Base-by-base conservation (phyloP, 2,329 filamentous ascomycete genomes). In the Penicillium sp. region DNA sequence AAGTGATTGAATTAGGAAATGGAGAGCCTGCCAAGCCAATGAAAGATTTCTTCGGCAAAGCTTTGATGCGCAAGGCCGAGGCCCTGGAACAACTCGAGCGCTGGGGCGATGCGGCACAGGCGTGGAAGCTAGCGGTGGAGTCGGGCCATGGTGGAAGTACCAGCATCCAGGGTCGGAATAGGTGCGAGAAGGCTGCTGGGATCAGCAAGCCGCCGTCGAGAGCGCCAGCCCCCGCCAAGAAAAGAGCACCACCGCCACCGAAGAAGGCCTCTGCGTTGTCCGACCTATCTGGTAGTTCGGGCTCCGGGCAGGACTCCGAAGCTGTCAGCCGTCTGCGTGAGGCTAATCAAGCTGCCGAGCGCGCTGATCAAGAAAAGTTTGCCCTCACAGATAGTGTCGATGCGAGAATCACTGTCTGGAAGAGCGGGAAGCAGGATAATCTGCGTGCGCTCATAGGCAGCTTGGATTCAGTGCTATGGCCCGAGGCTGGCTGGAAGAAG, bases 71-170 rank as follows among this genome's bases (percentile, higher is more conserved):
- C 53, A 98, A 98, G 78, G 95, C 95, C 1, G 95, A 99, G 76
- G 95, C 92, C 1, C 81, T 98, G 8, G 95, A 99, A 74, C 90
- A 96, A 70, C 89, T 99, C 81, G 95, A 99, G 77, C 91, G 89
- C 71, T 99, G 93, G 93, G 77, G 79, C 3, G 93, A 98, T 50
- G 95, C 95, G 1, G 87, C 86, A 0, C 78, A 81, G 2, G 87
- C 90, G 0, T 99, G 95, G 95, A 87, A 88, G 67, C 79, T 85
- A 54, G 93, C 91, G 33, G 90, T 98, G 1, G 90, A 96, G 75
- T 86, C 85, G 26, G 92, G 93, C 4, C 86, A 96, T 16, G 93
- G 95, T n/a, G 93, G 92, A 8, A 81, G 89, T 8, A 89, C 89
- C 9, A 92, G 92, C 51, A 89, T 92, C 42, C 89, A 93, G 65